Evolutionary conservation across 83 land plant species (phyloP).

Genomic region (Picea abies): DNA sequence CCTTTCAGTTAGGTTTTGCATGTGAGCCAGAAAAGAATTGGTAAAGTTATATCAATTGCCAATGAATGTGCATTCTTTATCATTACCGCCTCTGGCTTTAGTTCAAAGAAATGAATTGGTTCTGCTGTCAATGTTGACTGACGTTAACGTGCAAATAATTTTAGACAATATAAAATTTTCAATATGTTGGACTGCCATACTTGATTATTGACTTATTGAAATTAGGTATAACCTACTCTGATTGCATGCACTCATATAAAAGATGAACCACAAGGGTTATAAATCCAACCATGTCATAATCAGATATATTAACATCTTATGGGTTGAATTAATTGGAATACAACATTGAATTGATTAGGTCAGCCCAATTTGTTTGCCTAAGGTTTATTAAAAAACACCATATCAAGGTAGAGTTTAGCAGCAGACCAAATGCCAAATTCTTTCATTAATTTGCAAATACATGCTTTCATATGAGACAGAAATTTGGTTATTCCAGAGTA

Average conservation of each 20-base stretch:
- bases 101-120: not conserved
- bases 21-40: not conserved
- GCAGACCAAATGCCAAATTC: not conserved
- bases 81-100: not conserved
- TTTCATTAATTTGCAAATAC: too few species aligned
- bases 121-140: not conserved
- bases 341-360: not conserved
- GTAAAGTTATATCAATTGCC: not conserved
- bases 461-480: too few species aligned
- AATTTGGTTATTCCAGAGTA: too few species aligned
- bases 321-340: too few species aligned
- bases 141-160: not conserved
- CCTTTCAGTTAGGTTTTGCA: not conserved
- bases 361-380: not conserved
- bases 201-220: slow-evolving; percentile 24
- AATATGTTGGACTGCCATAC: too few species aligned
- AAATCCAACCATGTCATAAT: not conserved
- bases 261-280: not conserved
- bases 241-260: not conserved
- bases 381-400: not conserved
- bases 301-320: not conserved
- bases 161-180: too few species aligned
- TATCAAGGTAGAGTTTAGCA: not conserved
- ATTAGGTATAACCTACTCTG: not conserved
- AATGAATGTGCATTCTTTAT: not conserved